Conservation (phyloP, 345 rosid genomes). For the Pelargonium nanum region DNA sequence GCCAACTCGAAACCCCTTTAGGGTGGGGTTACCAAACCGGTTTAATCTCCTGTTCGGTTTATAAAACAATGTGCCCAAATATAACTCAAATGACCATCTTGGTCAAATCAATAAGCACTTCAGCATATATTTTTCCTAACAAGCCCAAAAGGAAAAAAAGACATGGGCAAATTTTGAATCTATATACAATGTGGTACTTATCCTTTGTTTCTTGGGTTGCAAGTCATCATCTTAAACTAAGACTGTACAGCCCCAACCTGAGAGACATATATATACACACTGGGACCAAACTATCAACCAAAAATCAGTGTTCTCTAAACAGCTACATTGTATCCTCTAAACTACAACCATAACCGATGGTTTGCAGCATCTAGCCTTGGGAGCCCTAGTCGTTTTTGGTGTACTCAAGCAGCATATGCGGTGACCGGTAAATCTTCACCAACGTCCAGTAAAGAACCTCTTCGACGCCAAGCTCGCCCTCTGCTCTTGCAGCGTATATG, state of each 20-base stretch:
- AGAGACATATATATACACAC: neutral
- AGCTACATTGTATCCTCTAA: no score
- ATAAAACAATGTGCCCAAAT: no score
- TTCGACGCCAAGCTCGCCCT: slow-evolving; percentile 41
- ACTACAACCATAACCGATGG: no score
- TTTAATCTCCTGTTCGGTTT: no score
- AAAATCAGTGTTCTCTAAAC: neutral
- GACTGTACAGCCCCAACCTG: neutral
- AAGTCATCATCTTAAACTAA: neutral
- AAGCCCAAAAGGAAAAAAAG: neutral
- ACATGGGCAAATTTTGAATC: neutral
- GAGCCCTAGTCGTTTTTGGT: slow-evolving; percentile 21
- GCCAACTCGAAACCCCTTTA: no score
- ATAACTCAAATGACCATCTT: no score
- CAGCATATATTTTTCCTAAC: neutral
- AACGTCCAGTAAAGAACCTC: slow-evolving; percentile 40
- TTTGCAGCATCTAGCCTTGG: neutral
- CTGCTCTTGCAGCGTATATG: slow-evolving; percentile 40
- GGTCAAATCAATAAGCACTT: neutral
- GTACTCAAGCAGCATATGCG: slow-evolving; percentile 39
- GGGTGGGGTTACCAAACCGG: no score
- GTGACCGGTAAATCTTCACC: slow-evolving; percentile 38
- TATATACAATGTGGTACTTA: neutral
- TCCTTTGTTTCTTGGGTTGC: neutral
- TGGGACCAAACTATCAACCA: neutral